Base-by-base conservation (phyloP, 2,329 filamentous ascomycete species). In the Amylocarpus encephaloides region DNA sequence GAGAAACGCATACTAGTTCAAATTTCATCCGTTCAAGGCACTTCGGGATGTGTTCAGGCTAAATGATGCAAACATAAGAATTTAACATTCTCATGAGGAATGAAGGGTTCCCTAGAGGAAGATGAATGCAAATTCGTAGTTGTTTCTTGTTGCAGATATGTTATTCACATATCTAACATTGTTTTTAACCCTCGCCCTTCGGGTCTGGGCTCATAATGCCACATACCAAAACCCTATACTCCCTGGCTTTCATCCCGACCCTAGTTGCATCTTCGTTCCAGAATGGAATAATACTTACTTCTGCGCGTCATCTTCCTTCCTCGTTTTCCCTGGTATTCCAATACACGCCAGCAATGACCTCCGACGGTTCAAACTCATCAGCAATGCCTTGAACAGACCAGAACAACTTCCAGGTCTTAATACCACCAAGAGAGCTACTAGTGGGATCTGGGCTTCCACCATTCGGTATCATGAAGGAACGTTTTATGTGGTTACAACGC, bases 281-380 rank as follows among this genome's bases (percentile, higher is more conserved):
- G 58, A 65, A 26, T 54, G 48, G 36, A 55, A 66, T 46, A 55
- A 63, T 15, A 70, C 66, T 0, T 71, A 67, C 56, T 73, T 70
- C 57, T 69, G 70, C 40, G 67, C 68, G 0, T 62, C 64, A 3
- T 70, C 68, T 0, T 68, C 64, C 10, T 73, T 73, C 53, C 57
- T 66, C 35, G 60, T 64, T 11, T 73, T 70, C 36, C 71, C 71
- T 1, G 70, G 71, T 0, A 56, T 72, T 1, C 70, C 70, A 5
- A 66, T 73, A 38, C 67, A 78, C 57, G 73, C 74, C 1, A 76
- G 71, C n/a, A 70, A 68, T 47, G 75, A 79, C 57, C 60, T 80
- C 15, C 55, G 68, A 13, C 71, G 72, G 46, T 80, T 75, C 75
- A 73, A 71, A 49, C 66, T 73, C 6, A 66, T 72, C 33, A 67